Evolutionary conservation across 306 rosid species (phyloP), one percentile per base, ranked within the genome.

Genomic region (Cicer pinnatifidum): DNA sequence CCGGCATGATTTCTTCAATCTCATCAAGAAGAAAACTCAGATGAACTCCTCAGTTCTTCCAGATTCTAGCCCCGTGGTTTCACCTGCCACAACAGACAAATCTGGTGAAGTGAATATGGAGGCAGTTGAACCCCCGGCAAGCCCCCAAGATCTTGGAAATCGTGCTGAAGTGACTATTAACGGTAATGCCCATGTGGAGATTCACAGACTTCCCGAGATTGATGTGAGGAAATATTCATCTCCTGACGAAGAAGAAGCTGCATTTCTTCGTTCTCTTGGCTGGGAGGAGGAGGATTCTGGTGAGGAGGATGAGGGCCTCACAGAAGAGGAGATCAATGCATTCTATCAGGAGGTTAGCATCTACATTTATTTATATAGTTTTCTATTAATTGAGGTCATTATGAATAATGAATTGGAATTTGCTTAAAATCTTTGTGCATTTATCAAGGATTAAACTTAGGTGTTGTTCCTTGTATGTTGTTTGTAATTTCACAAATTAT

Each of bases 251-350:
- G 96, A 95, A 88, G 99, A 95, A 83, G 90, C 86, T 82, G 94
- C 96, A 52, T 95, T 95, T 81, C 97, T 95, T 66, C 92, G 92
- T 56, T 95, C 99, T 59, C 97, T 94, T 80, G 99, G 99, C 66
- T 95, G 99, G 99, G 97, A 87, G 53, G 99, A 87, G 53, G 99
- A 95, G 81, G 85, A 81, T 84, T 83, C 86, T 73, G 96, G 89
- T 62, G 98, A 92, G 83, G 98, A 91, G 84, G 97, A 94, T 75
- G 99, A 74, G 45, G 99, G 96, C 46, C 96, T 91, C 20, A 95
- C 99, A 1, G 97, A 95, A 69, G 99, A 95, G 84, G 99, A 95
- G 88, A 95, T 95, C 69, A 87, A 74, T 85, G 71, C 90, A 19
- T 95, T 95, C 69, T 86, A 79, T 81, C 89, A 84, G 79, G 86